Conservation (phyloP, 1,139 yeast species). For the Torulaspora pretoriensis region DNA sequence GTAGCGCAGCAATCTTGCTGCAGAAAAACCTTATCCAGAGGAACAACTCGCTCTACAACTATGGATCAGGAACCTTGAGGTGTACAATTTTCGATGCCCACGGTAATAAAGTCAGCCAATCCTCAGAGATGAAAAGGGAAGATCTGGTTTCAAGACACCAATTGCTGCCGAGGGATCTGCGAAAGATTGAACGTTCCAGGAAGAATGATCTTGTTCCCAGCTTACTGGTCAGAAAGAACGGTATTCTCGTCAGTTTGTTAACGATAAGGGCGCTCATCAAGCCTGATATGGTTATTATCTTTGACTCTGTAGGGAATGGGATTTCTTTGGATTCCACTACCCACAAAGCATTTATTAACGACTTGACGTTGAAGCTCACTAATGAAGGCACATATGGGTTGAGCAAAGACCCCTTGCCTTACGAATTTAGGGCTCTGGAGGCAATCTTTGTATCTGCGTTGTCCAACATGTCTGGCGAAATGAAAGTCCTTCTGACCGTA, state of each 20-base stretch:
- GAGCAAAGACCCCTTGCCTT: constrained; percentile 38
- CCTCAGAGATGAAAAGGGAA: constrained; percentile 55
- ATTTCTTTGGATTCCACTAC: constrained; percentile 32
- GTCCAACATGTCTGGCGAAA: constrained; percentile 78
- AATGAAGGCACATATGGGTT: constrained; percentile 29
- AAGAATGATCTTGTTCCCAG: constrained; percentile 54
- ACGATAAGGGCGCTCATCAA: constrained; percentile 69
- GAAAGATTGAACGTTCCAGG: constrained; percentile 59
- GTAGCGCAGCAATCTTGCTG: constrained; percentile 32
- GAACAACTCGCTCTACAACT: constrained; percentile 33
- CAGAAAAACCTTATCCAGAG: constrained; percentile 40
- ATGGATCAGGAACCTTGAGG: constrained; percentile 35
- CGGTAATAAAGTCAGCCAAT: constrained; percentile 56
- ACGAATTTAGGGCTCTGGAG: constrained; percentile 88
- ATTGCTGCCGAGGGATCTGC: constrained; percentile 39
- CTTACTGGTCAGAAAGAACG: constrained; percentile 56
- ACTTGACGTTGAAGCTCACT: constrained; percentile 27
- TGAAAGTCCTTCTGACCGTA: constrained; percentile 65
- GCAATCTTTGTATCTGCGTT: constrained; percentile 81
- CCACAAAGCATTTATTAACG: constrained; percentile 33
- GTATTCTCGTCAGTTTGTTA: constrained; percentile 60
- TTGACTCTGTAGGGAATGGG: constrained; percentile 43
- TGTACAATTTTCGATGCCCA: constrained; percentile 59
- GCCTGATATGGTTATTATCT: constrained; percentile 59
- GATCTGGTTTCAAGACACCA: constrained; percentile 40